Evolutionary conservation across 75 land plant species (phyloP).

Genomic region (Larix kaempferi): DNA sequence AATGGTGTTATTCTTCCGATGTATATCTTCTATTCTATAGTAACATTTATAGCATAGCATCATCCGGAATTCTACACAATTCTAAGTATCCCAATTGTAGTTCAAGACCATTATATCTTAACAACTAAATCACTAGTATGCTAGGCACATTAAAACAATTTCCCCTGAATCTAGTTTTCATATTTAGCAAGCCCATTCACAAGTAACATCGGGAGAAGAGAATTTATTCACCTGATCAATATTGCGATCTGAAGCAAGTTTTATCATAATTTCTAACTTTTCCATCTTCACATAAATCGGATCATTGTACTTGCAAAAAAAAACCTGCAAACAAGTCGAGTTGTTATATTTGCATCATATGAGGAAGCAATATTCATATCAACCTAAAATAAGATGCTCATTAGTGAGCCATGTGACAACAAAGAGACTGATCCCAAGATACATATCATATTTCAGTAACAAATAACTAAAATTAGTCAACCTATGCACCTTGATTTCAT

Average conservation of each 20-base stretch:
- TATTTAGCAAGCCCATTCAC: background rate
- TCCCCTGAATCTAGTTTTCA: background rate
- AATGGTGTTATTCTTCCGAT: too few relatives aligned
- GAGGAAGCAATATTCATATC: background rate
- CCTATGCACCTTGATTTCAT: slow-evolving; percentile 90
- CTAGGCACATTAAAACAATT: background rate
- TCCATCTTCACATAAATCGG: slow-evolving; percentile 99
- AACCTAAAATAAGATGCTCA: background rate
- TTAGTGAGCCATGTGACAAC: background rate
- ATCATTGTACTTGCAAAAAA: slow-evolving; percentile 99
- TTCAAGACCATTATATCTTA: too few relatives aligned
- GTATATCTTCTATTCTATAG: too few relatives aligned
- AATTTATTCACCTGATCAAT: slow-evolving; percentile 79
- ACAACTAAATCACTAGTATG: too few relatives aligned
- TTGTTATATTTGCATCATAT: background rate
- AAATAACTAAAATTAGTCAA: background rate
- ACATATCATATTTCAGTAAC: background rate
- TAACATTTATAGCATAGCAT: too few relatives aligned
- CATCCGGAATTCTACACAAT: too few relatives aligned
- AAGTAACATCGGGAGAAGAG: background rate
- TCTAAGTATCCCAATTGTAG: too few relatives aligned
- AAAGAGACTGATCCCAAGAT: background rate
- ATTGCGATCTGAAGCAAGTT: slow-evolving; percentile 98
- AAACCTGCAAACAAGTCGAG: slow-evolving; percentile 60
- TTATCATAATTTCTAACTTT: slow-evolving; percentile 99